Evolutionary conservation across 1,139 yeast genomes (phyloP).

Genomic region (Blastobotrys raffinosifermentans): DNA sequence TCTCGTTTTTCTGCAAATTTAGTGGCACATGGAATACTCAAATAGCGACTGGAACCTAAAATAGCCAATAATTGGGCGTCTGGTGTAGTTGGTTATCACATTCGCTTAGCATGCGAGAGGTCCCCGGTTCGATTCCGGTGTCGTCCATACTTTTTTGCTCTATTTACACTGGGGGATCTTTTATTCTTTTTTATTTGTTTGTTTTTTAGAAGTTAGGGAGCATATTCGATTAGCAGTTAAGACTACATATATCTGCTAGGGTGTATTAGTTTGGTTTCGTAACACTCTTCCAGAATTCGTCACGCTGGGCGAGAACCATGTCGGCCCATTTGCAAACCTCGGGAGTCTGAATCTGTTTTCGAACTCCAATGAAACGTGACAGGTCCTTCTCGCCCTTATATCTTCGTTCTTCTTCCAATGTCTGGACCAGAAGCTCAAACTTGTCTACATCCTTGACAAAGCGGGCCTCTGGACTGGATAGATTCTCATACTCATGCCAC

Average conservation of each 20-base stretch:
- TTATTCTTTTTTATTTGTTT: too few species aligned
- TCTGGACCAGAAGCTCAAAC: constrained; percentile 84
- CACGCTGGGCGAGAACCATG: constrained; percentile 56
- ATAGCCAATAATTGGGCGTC: too few species aligned
- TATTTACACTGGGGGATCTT: too few species aligned
- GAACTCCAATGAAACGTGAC: constrained; percentile 63
- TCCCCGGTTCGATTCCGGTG: constrained; percentile 25
- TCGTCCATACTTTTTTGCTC: constrained; percentile 21
- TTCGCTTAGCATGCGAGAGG: constrained; percentile 25
- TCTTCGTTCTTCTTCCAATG: constrained; percentile 77
- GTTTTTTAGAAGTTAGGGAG: too few species aligned
- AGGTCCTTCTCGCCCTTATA: constrained; percentile 52
- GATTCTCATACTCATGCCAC: constrained; percentile 90
- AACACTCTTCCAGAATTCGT: constrained; percentile 35
- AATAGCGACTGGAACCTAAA: too few species aligned
- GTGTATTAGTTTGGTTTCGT: constrained; percentile 5
- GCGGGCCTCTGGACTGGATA: constrained; percentile 73
- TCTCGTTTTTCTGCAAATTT: too few species aligned
- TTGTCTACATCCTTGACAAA: constrained; percentile 93
- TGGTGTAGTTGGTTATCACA: constrained; percentile 26
- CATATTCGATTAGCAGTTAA: too few species aligned
- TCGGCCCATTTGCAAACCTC: constrained; percentile 71
- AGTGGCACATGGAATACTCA: too few species aligned
- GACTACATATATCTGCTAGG: too few species aligned
- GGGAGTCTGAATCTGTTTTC: constrained; percentile 58